Evolutionary conservation across 495 filamentous ascomycete genomes (phyloP), one percentile per base, ranked within the genome.

Genomic region (Podospora comata): DNA sequence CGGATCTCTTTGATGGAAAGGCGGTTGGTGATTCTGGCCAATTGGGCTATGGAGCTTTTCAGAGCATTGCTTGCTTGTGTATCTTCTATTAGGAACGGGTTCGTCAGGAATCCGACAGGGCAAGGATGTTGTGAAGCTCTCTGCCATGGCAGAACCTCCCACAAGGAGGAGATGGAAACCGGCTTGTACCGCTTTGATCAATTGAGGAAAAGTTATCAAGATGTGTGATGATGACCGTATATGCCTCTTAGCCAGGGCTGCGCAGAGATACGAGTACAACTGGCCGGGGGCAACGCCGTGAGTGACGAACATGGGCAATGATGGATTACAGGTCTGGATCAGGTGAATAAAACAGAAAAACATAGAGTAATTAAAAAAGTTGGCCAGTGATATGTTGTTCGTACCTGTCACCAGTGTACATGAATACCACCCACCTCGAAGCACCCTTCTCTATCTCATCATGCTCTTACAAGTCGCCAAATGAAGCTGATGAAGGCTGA

Each of bases 201-300:
- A 53, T 62, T 62, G 3, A 27, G 30, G 4, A 20, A 23, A 61
- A 13, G 59, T 26, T 18, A 26, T 61, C 59, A 61, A 61, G 59
- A 34, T 61, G 27, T 23, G 23, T 61, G 65, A 58, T 55, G 23
- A 48, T 16, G 56, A 65, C 20, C 54, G 23, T 55, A 19, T 26
- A 16, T 16, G 23, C 28, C 26, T 57, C 13, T 16, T 23, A 1
- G 39, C 39, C 61, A 60, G 55, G 61, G 60, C 60, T 64, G 55
- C 62, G 68, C 59, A 57, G 27, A 39, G 65, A 70, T 65, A 70
- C 65, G 62, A 62, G 65, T 30, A 70, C 32, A 65, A 62, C 60
- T 48, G 32, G 32, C 20, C 5, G 30, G 27, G 61, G 30, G 7
- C 11, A 34, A 34, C 32, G 34, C 19, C 13, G 30, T 5, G 34